Evolutionary conservation across 768 basidiomycete genomes (phyloP), one percentile per base, ranked within the genome.

Genomic region (Psilocybe azurescens): DNA sequence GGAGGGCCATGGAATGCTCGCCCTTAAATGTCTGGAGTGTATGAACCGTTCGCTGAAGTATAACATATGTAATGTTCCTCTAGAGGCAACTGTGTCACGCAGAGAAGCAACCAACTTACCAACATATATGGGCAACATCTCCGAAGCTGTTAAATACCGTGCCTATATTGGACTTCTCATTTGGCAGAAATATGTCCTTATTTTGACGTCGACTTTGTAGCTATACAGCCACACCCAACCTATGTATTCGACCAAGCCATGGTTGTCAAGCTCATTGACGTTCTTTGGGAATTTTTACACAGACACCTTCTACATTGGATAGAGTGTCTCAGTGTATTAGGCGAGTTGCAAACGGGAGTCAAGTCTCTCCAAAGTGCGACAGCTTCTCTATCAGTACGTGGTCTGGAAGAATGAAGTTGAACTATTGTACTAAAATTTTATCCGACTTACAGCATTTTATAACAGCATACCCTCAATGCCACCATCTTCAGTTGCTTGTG

Each of bases 111-210:
- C 36, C 46, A 65, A 61, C 50, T 58, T 39, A 1, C 54, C 29
- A 38, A 49, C 36, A 16, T 2, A 57, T 48, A 29, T 30, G 16
- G 33, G n/a, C 54, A 65, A 57, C 46, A 57, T 65, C 5, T 48
- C 63, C 13, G 63, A 60, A 51, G 54, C 54, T 7, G 48, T 65
- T 36, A 61, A 57, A 49, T 65, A 65, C 52, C 63, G 20, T 61
- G 59, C 30, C 2, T 60, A 2, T 65, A 57, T 54, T 65, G 63
- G 63, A 55, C 59, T 48, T 28, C 55, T 53, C 63, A 65, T 53
- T 52, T 65, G 46, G 59, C 49, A 46, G 59, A 58, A 20, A 38
- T 58, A n/a, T n/a, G n/a, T n/a, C n/a, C n/a, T n/a, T n/a, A n/a
- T n/a, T n/a, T n/a, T n/a, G n/a, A n/a, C n/a, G n/a, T 39, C 52